Evolutionary conservation across 768 basidiomycete species (phyloP).

Genomic region (Suillus clintonianus): DNA sequence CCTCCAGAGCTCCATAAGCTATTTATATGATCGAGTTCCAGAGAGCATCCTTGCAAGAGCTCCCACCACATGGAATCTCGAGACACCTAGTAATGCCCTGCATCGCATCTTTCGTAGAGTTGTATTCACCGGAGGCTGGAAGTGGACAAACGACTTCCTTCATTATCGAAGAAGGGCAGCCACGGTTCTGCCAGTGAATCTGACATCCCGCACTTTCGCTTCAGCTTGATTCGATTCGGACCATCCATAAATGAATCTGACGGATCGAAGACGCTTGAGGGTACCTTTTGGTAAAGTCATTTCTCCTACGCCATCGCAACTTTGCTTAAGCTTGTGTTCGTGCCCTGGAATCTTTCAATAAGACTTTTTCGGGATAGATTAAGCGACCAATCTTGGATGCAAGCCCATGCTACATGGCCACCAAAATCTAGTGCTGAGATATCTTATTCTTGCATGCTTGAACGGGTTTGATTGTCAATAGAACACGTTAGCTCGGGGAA

Average conservation of each 20-base stretch:
- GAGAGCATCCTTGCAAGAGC: neutral
- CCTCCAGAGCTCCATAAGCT: neutral
- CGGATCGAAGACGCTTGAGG: constrained; percentile 17
- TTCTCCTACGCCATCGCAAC: constrained; percentile 12
- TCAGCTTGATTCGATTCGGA: neutral
- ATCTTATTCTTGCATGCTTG: constrained; percentile 10
- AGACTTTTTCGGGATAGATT: constrained; percentile 37
- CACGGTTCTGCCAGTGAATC: neutral
- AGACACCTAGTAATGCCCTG: neutral
- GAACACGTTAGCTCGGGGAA: constrained; percentile 15
- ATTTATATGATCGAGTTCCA: constrained; percentile 2
- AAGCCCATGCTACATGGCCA: constrained; percentile 6
- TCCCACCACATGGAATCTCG: neutral
- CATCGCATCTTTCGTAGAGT: neutral
- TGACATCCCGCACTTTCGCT: neutral
- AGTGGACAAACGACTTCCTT: neutral
- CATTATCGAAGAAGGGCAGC: neutral
- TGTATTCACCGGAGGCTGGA: neutral
- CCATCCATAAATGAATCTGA: constrained; percentile 4
- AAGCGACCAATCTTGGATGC: constrained; percentile 22
- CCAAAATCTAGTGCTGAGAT: constrained; percentile 2
- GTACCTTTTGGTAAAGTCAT: constrained; percentile 27
- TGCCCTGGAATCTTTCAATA: constrained; percentile 26
- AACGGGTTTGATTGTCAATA: constrained; percentile 14
- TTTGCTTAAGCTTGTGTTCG: constrained; percentile 15